Evolutionary conservation across 129 eudicot species (phyloP).

Genomic region (Artemisia tridentata): DNA sequence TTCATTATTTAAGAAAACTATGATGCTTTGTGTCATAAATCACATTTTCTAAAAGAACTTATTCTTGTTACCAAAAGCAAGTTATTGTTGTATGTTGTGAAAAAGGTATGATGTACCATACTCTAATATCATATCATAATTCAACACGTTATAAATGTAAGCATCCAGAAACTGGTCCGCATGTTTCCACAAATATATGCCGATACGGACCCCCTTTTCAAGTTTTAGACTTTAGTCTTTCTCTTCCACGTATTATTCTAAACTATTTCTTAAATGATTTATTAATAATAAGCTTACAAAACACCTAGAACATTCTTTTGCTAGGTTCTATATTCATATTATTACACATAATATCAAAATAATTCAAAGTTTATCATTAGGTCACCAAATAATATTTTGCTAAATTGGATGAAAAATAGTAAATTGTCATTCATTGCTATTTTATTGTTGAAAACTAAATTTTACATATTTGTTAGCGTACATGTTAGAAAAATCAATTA

Average conservation of each 20-base stretch:
- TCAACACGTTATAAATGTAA: conserved; percentile 12
- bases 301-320: no score
- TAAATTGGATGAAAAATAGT: neutral
- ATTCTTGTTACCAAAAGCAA: neutral
- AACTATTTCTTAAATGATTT: no score
- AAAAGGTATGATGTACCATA: conserved; percentile 19
- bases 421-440: neutral
- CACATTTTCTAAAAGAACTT: neutral
- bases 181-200: neutral
- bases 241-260: neutral
- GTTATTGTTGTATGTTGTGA: neutral
- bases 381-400: neutral
- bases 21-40: neutral
- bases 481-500: no score
- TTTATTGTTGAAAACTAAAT: neutral
- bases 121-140: conserved; percentile 1
- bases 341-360: neutral
- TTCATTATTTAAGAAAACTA: neutral
- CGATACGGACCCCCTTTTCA: neutral
- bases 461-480: no score
- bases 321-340: no score
- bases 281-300: no score
- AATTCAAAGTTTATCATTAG: neutral
- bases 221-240: neutral
- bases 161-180: neutral